Conservation (phyloP, 1,139 yeast species). For the Blastobotrys buckinghamii region DNA sequence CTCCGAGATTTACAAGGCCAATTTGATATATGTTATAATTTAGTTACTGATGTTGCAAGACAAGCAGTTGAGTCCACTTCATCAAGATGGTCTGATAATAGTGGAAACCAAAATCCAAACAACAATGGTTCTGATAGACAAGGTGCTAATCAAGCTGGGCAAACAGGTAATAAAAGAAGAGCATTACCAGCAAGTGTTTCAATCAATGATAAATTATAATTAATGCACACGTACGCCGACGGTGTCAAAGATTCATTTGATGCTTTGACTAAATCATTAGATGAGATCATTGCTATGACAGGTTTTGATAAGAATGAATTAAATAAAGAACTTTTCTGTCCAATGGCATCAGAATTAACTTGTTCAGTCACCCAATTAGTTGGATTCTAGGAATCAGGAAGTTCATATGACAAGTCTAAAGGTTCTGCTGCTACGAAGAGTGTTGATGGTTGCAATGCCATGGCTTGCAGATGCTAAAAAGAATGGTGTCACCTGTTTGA, state of each 20-base stretch:
- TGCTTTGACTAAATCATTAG: not conserved
- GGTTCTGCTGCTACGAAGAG: too few species aligned
- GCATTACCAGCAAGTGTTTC: too few species aligned
- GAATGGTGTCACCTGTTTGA: too few species aligned
- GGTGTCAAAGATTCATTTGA: not conserved
- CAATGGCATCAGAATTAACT: not conserved
- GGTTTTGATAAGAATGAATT: not conserved
- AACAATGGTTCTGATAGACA: not conserved
- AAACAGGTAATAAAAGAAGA: not conserved
- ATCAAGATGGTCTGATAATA: too few species aligned
- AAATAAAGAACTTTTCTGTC: not conserved
- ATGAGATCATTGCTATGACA: not conserved
- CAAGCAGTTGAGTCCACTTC: too few species aligned
- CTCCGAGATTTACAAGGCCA: too few species aligned
- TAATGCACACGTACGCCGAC: too few species aligned
- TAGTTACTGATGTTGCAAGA: too few species aligned
- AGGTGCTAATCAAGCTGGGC: not conserved
- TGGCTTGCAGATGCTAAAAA: too few species aligned
- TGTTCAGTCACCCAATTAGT: not conserved
- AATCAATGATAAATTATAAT: too few species aligned
- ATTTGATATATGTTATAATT: too few species aligned
- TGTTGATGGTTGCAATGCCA: too few species aligned
- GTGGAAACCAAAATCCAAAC: not conserved
- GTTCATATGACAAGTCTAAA: not conserved
- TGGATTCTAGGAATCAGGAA: not conserved